phyloP scores from a whole-genome alignment of 202 grass and related monocot genomes.

The Eragrostis tef region DNA sequence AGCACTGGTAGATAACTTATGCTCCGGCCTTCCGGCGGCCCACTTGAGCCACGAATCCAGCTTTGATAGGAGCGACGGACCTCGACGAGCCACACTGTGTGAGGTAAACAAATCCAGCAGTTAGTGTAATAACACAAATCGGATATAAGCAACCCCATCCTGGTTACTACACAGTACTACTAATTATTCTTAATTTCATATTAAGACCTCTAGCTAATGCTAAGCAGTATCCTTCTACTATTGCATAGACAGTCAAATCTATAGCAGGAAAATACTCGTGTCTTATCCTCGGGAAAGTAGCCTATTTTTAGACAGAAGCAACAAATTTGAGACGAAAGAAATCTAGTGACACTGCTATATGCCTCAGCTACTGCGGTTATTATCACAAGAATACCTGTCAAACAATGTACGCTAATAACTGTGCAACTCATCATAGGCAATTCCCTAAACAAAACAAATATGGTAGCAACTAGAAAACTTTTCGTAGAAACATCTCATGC shows the following conservation, averaged over 20 bases:
- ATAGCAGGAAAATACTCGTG: neutral
- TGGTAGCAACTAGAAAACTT: neutral
- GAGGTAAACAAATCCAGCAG: conserved; percentile 14
- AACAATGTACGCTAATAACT: conserved; percentile 51
- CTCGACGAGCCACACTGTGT: conserved; percentile 92
- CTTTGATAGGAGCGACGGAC: conserved; percentile 88
- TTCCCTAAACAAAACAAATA: neutral
- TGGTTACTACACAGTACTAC: neutral
- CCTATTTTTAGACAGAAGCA: neutral
- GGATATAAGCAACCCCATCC: neutral
- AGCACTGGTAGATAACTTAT: conserved; percentile 2
- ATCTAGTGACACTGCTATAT: neutral
- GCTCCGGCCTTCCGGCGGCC: conserved; percentile 73
- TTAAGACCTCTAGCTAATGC: neutral
- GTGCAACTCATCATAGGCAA: conserved; percentile 52
- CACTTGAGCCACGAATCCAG: conserved; percentile 92
- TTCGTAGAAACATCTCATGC: neutral
- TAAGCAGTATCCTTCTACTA: neutral
- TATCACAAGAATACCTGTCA: conserved; percentile 34
- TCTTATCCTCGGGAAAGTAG: conserved; percentile 32
- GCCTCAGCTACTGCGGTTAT: conserved; percentile 41
- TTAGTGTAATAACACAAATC: conserved; percentile 13
- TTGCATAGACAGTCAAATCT: neutral
- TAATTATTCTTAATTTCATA: neutral
- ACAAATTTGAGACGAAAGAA: neutral